Percentiles rank a stretch among this genome's conserved stretches.
Conservation (phyloP, 352 stramenopile genomes). For the Phytopythium litorale region DNA sequence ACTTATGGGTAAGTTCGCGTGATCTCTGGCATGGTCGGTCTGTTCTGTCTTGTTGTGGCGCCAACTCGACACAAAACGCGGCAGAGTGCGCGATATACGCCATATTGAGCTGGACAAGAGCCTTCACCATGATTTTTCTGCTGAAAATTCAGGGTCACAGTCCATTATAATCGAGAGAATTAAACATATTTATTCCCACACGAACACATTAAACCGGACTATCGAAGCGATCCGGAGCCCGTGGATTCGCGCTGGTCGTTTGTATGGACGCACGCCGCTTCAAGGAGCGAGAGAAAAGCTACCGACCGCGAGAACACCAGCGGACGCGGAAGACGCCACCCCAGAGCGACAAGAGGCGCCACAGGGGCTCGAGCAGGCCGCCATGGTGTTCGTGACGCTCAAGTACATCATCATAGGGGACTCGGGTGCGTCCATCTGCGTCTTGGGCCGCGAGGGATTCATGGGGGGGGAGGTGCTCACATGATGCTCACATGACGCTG, state of each 20-base stretch:
- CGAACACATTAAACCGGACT: not conserved
- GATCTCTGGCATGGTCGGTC: not conserved
- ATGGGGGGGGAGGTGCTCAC: too few relatives aligned
- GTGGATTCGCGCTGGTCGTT: not conserved
- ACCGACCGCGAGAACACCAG: not conserved
- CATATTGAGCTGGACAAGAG: too few relatives aligned
- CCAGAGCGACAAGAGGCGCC: not conserved
- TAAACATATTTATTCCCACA: too few relatives aligned
- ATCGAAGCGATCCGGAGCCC: not conserved
- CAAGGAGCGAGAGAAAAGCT: conserved; percentile 3
- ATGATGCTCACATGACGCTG: too few relatives aligned
- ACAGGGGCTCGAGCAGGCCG: not conserved
- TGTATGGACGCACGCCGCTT: conserved; percentile 2
- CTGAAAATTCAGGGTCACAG: not conserved
- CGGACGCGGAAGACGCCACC: not conserved
- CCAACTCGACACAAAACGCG: too few relatives aligned
- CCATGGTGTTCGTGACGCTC: conserved; percentile 87
- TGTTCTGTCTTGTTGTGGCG: not conserved
- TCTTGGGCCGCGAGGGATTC: too few relatives aligned
- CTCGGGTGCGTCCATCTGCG: conserved; percentile 30
- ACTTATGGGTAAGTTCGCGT: not conserved
- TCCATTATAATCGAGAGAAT: not conserved
- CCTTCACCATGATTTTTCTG: not conserved
- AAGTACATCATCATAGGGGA: conserved; percentile 90
- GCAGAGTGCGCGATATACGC: too few relatives aligned